Evolutionary conservation across 805 yeast genomes (phyloP).

Genomic region (Ogataea allantospora): DNA sequence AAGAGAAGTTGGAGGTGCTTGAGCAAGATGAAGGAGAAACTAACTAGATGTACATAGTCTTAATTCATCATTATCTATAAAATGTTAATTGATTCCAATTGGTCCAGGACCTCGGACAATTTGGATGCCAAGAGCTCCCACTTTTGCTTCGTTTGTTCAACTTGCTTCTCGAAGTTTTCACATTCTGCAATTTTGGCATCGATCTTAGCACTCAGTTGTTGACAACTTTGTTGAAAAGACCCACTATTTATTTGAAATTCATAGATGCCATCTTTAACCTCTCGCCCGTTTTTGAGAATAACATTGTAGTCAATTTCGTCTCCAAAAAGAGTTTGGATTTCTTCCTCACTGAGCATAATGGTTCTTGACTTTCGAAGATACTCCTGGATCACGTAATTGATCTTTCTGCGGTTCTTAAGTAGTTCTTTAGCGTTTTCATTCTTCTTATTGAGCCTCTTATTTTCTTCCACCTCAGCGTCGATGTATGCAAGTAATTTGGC

Average conservation of each 20-base stretch:
- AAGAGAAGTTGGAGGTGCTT: conserved; percentile 30
- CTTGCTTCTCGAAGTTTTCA: conserved; percentile 20
- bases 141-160: conserved; percentile 20
- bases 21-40: conserved; percentile 16
- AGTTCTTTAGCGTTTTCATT: conserved; percentile 25
- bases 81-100: background rate
- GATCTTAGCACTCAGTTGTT: conserved; percentile 22
- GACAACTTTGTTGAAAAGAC: conserved; percentile 22
- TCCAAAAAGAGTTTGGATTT: conserved; percentile 29
- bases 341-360: conserved; percentile 23
- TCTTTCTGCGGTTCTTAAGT: conserved; percentile 22
- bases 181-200: conserved; percentile 27
- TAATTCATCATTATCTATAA: conserved; percentile 4
- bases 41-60: conserved; percentile 9
- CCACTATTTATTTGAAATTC: conserved; percentile 23
- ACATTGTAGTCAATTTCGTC: conserved; percentile 24
- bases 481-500: conserved; percentile 21
- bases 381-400: conserved; percentile 26
- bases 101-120: conserved; percentile 15
- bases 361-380: conserved; percentile 23
- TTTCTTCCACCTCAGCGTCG: conserved; percentile 22
- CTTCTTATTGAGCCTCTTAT: conserved; percentile 18
- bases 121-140: conserved; percentile 27
- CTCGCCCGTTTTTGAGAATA: conserved; percentile 25
- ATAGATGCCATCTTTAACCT: conserved; percentile 20